Evolutionary conservation across 257 asterid genomes (phyloP), one percentile per base, ranked within the genome.

Genomic region (Solanum lignicaule): DNA sequence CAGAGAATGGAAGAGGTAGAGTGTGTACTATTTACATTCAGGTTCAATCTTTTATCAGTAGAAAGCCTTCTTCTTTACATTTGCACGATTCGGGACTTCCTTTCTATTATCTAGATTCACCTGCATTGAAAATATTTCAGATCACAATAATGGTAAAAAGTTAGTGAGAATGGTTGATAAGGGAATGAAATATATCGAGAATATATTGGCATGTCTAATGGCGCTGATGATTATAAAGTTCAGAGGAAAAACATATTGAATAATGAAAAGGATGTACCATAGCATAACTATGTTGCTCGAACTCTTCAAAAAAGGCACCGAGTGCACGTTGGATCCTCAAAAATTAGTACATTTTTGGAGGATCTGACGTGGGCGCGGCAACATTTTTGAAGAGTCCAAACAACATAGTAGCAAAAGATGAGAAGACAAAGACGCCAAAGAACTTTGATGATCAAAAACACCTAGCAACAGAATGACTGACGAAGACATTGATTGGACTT

Each of bases 51-150:
- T 68, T 89, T 87, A 90, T 32, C 88, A 87, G 43, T 88, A 79
- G 84, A 87, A 87, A 76, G 78, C 89, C 71, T 83, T 88, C 91
- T 52, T 86, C 68, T 31, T 87, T 86, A 86, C 83, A 38, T 48
- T 87, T 72, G 60, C 83, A 9, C 88, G 71, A 66, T 73, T 88
- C 48, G 48, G 60, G 69, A 62, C 89, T 87, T 82, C 88, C 66
- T 71, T 86, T 88, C 86, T 86, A 11, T 36, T 43, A 4, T 76
- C 48, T 74, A 39, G 36, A 48, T 75, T 87, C 88, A 69, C 93
- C 93, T 91, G 93, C 88, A 79, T 20, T 73, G 48, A 55, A 58
- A 65, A 3, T 39, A 52, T 21, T 65, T 83, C 31, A 83, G 65
- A n/a, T 31, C 73, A 23, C 52, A 33, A 60, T 4, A 35, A 27